These are phyloP conservation scores for Malus hybrid DNA, from an alignment of 331 rosid species.

Conservation along the genomic window DNA sequence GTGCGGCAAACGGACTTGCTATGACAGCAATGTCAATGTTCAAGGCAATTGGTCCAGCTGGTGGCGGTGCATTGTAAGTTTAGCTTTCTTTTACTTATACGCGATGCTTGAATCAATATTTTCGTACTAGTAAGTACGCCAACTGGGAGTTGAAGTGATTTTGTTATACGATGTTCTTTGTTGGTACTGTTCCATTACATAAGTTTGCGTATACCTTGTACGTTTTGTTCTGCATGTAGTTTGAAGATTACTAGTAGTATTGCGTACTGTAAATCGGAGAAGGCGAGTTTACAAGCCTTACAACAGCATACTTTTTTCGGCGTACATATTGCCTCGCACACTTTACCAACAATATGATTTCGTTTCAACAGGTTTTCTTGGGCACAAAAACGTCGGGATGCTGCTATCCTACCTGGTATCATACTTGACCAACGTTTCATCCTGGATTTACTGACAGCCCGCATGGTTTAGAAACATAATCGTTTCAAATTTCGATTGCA, in stretches of 20 bases:
- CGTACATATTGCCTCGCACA: neutral
- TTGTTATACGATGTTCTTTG: neutral
- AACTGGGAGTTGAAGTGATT: neutral
- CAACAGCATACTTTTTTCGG: neutral
- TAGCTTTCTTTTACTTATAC: neutral
- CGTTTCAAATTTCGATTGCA: conserved; percentile 12
- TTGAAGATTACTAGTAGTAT: neutral
- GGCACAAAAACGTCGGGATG: conserved; percentile 29
- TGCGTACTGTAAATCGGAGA: neutral
- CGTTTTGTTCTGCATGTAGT: neutral
- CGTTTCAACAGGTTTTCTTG: conserved; percentile 24
- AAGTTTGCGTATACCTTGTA: neutral
- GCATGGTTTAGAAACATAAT: neutral
- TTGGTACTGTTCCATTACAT: neutral
- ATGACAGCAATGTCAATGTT: conserved; percentile 70
- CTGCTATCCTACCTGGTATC: conserved; percentile 60
- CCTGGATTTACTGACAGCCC: neutral
- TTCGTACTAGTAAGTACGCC: neutral
- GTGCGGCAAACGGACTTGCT: conserved; percentile 78
- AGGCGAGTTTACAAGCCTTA: neutral
- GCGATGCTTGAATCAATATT: neutral
- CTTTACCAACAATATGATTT: neutral
- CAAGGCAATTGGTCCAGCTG: conserved; percentile 71
- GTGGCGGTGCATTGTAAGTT: conserved; percentile 64
- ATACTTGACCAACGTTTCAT: neutral